Evolutionary conservation across 208 protist genomes (phyloP), one percentile per base, ranked within the genome.

Genomic region (Lotmaria passim): DNA sequence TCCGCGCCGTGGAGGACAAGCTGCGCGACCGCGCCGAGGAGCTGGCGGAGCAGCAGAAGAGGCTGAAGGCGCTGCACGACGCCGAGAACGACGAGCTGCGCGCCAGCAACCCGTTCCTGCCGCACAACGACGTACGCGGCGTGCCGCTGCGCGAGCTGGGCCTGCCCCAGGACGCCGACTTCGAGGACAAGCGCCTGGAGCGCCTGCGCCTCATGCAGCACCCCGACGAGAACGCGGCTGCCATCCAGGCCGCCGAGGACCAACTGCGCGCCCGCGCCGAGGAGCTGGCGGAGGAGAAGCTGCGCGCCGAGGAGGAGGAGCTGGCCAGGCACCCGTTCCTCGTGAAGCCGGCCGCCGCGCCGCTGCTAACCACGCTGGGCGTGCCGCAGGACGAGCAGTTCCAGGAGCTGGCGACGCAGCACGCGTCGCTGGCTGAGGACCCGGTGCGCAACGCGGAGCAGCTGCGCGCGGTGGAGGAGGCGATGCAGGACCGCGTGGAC

Each of bases 381-480:
- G 62, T 82, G 10, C 50, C 62, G 53, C 57, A 56, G 50, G 74
- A 84, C 68, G 63, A 78, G 34, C 47, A 71, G 44, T 43, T 79
- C 17, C 61, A n/a, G 26, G 26, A 61, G 34, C 44, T 80, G 39
- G 62, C 61, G 60, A 28, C 70, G 52, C 52, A 78, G 65, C n/a
- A 39, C 21, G 51, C 28, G 34, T 23, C 28, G 51, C 61, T 78
- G 28, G 43, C 28, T 19, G 48, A 15, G 47, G 31, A 69, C 21
- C 23, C 65, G 17, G 31, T 19, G 8, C 31, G 52, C 8, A 38
- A 65, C 31, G 26, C 19, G 21, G 67, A 19, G 11, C 46, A 31
- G 34, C 12, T 75, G 36, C 56, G 69, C 26, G 62, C 36, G 24
- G 11, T 82, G 11, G 55, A 73, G 15, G 72, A n/a, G 48, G 48